Percentiles rank a stretch among this genome's conserved stretches.
Conservation (phyloP, 2,329 filamentous ascomycete genomes). For the Sporothrix curviconia region DNA sequence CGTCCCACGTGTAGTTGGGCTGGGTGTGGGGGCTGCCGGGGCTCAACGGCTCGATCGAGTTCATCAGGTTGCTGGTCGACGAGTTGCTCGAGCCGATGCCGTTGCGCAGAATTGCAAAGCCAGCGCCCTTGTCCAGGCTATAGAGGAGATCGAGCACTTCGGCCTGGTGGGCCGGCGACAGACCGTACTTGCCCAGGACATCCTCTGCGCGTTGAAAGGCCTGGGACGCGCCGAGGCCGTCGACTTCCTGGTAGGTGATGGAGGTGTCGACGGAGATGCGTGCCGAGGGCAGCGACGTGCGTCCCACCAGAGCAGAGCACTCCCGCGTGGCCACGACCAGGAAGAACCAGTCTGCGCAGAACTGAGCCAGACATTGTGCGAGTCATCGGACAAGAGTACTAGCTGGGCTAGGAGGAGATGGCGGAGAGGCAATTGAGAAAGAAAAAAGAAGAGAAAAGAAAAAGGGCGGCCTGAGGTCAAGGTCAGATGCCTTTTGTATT, state of each 20-base stretch:
- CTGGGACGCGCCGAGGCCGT: not conserved
- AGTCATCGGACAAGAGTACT: not conserved
- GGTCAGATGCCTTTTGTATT: too few relatives aligned
- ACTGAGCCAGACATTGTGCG: not conserved
- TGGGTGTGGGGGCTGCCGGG: not conserved
- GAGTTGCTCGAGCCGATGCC: constrained; percentile 2
- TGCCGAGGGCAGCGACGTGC: not conserved
- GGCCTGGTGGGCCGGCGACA: not conserved
- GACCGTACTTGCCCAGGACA: not conserved
- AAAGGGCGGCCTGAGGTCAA: too few relatives aligned
- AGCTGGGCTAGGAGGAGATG: too few relatives aligned
- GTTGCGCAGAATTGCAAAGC: not conserved
- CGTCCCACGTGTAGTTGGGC: not conserved
- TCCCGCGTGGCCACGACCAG: not conserved
- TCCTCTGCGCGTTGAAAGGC: not conserved
- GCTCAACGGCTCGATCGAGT: not conserved
- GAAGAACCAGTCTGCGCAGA: not conserved
- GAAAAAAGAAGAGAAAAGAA: too few relatives aligned
- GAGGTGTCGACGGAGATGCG: not conserved
- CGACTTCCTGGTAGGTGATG: not conserved
- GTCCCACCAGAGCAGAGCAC: not conserved
- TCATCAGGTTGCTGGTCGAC: not conserved
- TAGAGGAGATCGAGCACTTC: not conserved
- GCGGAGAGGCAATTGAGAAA: too few relatives aligned
- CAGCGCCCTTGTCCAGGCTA: not conserved